Percentiles rank a stretch among this genome's conserved stretches.
Conservation (phyloP, 176 grass and related monocot species). For the Luzula sylvatica region DNA sequence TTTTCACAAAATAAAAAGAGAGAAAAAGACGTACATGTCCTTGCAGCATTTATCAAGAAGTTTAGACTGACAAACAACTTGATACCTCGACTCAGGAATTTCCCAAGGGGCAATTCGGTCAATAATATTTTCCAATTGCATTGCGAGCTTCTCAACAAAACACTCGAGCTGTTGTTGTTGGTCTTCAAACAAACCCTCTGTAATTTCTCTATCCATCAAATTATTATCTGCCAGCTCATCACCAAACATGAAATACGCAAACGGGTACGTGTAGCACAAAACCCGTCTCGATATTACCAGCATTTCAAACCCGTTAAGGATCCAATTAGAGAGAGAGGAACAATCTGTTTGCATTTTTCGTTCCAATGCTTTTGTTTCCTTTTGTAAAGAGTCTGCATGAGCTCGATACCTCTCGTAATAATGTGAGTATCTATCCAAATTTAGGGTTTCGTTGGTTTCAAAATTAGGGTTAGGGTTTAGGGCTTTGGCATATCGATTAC, state of each 20-base stretch:
- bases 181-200: slow-evolving; percentile 38
- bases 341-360: not conserved
- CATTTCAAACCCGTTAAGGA: slow-evolving; percentile 2
- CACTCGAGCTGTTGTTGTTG: slow-evolving; percentile 27
- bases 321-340: slow-evolving; percentile 6
- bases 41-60: slow-evolving; percentile 32
- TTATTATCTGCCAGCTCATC: not conserved
- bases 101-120: not conserved
- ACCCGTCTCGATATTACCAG: slow-evolving; percentile 25
- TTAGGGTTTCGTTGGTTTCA: no score
- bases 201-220: slow-evolving; percentile 14
- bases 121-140: slow-evolving; percentile 1
- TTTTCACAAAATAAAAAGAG: no score
- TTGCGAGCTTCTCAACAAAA: slow-evolving; percentile 35
- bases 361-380: no score
- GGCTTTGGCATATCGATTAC: slow-evolving; percentile 36
- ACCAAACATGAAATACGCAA: slow-evolving; percentile 54
- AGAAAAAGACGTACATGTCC: slow-evolving; percentile 34
- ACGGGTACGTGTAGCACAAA: slow-evolving; percentile 31
- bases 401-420: slow-evolving; percentile 25
- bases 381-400: slow-evolving; percentile 16
- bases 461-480: not conserved
- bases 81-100: slow-evolving; percentile 1
- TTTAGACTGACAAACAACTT: slow-evolving; percentile 22
- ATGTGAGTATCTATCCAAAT: slow-evolving; percentile 33